Conservation (phyloP, 2,329 filamentous ascomycete genomes). For the Aspergillus novofumigatus region DNA sequence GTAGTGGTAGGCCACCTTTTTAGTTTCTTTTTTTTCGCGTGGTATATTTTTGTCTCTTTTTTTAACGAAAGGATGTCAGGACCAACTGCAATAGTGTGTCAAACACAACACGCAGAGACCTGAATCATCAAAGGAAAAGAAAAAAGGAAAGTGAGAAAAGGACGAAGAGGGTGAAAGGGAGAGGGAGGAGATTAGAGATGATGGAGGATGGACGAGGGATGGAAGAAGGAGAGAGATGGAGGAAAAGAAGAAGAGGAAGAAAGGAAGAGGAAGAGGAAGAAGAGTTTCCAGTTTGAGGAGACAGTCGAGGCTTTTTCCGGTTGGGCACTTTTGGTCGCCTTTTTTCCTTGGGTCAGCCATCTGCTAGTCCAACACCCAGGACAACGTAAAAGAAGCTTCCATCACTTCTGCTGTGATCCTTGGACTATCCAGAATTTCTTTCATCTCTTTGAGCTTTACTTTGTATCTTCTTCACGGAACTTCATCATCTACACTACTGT, state of each 20-base stretch:
- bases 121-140: slow-evolving; percentile 25
- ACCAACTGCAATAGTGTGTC: slow-evolving; percentile 41
- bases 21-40: slow-evolving; percentile 1
- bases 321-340: background rate
- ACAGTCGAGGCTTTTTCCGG: background rate
- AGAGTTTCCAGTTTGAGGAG: slow-evolving; percentile 1
- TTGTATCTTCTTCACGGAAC: background rate
- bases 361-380: background rate
- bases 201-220: slow-evolving; percentile 10
- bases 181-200: slow-evolving; percentile 13
- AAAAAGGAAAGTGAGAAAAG: slow-evolving; percentile 17
- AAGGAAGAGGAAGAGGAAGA: slow-evolving; percentile 5
- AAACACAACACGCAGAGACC: slow-evolving; percentile 39
- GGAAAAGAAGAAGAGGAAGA: slow-evolving; percentile 8
- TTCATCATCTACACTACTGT: background rate
- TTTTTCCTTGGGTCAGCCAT: background rate
- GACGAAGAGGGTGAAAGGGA: slow-evolving; percentile 12
- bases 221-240: slow-evolving; percentile 10
- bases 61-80: slow-evolving; percentile 37
- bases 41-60: slow-evolving; percentile 6
- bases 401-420: background rate
- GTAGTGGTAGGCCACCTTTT: slow-evolving; percentile 18
- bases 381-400: background rate
- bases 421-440: background rate
- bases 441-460: background rate